These are phyloP conservation scores for Royoungia palumana DNA, from an alignment of 768 basidiomycete species.

Conservation along the genomic window DNA sequence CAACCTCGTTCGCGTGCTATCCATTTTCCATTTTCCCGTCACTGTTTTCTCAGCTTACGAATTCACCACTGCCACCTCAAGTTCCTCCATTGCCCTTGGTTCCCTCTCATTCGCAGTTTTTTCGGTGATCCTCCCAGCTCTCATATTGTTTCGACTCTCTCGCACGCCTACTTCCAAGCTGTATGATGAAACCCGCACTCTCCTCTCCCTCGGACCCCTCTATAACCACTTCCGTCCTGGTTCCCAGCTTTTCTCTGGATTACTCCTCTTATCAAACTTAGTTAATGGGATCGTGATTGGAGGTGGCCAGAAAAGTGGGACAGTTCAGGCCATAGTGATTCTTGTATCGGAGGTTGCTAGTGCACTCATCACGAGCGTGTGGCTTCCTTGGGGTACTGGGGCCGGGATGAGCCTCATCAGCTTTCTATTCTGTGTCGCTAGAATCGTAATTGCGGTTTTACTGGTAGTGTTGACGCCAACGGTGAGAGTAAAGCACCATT, in stretches of 20 bases:
- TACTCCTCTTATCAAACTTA: slow-evolving; percentile 80
- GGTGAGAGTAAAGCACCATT: slow-evolving; percentile 45
- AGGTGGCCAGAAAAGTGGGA: slow-evolving; percentile 85
- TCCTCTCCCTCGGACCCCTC: slow-evolving; percentile 85
- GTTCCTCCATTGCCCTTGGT: slow-evolving; percentile 71
- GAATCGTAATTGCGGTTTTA: slow-evolving; percentile 87
- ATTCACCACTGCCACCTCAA: slow-evolving; percentile 42
- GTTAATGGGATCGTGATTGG: slow-evolving; percentile 83
- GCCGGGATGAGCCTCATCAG: slow-evolving; percentile 96
- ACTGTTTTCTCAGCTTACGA: slow-evolving; percentile 85
- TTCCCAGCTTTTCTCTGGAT: slow-evolving; percentile 81
- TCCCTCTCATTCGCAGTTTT: slow-evolving; percentile 77
- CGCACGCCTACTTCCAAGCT: slow-evolving; percentile 83
- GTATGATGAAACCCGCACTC: slow-evolving; percentile 91
- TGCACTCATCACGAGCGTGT: slow-evolving; percentile 85
- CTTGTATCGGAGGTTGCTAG: slow-evolving; percentile 84
- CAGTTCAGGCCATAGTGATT: slow-evolving; percentile 87
- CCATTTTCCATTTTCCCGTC: slow-evolving; percentile 92
- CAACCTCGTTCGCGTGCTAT: slow-evolving; percentile 85
- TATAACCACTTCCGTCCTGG: slow-evolving; percentile 95
- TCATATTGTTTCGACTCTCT: slow-evolving; percentile 74
- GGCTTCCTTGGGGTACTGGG: slow-evolving; percentile 96
- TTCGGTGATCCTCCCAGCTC: slow-evolving; percentile 71
- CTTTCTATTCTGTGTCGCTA: slow-evolving; percentile 87
- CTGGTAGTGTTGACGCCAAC: slow-evolving; percentile 87